Evolutionary conservation across 2,329 filamentous ascomycete genomes (phyloP), one percentile per base, ranked within the genome.

Genomic region (Coniochaeta ligniaria): DNA sequence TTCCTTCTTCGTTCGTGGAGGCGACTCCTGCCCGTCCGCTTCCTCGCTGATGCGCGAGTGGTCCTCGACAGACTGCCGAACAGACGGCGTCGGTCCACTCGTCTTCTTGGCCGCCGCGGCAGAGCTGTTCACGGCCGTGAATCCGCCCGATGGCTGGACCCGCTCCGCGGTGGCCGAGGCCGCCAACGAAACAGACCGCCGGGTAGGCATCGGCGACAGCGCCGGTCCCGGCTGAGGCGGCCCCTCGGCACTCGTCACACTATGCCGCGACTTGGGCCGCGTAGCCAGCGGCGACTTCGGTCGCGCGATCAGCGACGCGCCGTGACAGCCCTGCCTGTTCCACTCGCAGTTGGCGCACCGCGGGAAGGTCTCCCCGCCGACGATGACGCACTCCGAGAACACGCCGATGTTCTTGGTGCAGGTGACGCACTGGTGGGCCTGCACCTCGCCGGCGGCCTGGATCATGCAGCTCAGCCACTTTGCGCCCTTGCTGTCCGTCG

Each of bases 301-400:
- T 12, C 22, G 22, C 11, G 43, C 20, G 43, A 11, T 24, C 22
- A 41, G 26, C 31, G 59, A 20, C n/a, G 62, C 64, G 6, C 66
- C 67, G 14, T 68, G 63, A 57, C 71, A 73, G 4, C 66, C 66
- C 28, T 71, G 69, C 8, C 67, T 73, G 62, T 76, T 78, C 79
- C 79, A 82, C 64, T 81, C 77, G 63, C 80, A 82, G 63, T 82
- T 82, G 33, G 78, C 80, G 61, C 80, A 82, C 31, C 77, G 76
- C 3, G 75, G 74, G 59, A 81, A 80, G 4, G 76, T 69, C 6
- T 74, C 75, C 16, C 79, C 68, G 26, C 77, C 72, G 5, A 57
- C 31, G 31, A 24, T 35, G 57, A 81, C 72, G 65, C 80, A 82
- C 6, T 74, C 71, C 1, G 74, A 73, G 63, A 80, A 82, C 0